These are phyloP conservation scores for Monosporozyma siamensis DNA, from an alignment of 805 yeast genomes.

Conservation along the genomic window DNA sequence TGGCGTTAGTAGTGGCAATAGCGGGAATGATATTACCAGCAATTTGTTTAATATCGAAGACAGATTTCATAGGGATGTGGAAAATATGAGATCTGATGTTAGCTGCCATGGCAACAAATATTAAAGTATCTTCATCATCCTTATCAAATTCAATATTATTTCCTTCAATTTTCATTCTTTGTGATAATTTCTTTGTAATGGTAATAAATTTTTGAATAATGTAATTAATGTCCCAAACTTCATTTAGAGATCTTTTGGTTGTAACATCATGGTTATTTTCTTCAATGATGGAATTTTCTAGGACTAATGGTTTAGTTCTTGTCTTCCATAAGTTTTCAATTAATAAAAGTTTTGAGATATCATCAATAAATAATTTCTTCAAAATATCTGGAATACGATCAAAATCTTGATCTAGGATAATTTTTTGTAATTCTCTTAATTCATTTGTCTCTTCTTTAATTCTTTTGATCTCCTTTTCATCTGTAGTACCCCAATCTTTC, in stretches of 20 bases:
- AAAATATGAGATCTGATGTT: constrained; percentile 68
- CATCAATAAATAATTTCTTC: constrained; percentile 56
- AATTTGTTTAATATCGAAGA: constrained; percentile 83
- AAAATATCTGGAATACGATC: constrained; percentile 38
- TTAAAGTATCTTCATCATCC: constrained; percentile 86
- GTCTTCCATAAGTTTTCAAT: constrained; percentile 75
- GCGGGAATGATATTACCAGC: constrained; percentile 99
- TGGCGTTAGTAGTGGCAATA: constrained; percentile 94
- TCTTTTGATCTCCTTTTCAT: constrained; percentile 54
- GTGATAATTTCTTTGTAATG: constrained; percentile 41
- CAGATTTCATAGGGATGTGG: constrained; percentile 58
- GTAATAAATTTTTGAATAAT: constrained; percentile 50
- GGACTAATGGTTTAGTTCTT: constrained; percentile 58
- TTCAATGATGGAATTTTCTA: constrained; percentile 22
- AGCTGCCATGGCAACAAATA: constrained; percentile 80
- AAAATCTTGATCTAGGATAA: constrained; percentile 27
- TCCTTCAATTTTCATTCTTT: constrained; percentile 35
- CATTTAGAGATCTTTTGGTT: constrained; percentile 25
- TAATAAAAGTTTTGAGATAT: constrained; percentile 60
- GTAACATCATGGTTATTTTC: constrained; percentile 4
- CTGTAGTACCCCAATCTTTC: constrained; percentile 49
- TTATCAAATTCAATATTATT: constrained; percentile 65
- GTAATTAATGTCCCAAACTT: constrained; percentile 53
- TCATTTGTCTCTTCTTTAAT: constrained; percentile 62
- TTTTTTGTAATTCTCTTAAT: constrained; percentile 39